phyloP scores from a whole-genome alignment of 108 stramenopile genomes.

The Parmales sp. region DNA sequence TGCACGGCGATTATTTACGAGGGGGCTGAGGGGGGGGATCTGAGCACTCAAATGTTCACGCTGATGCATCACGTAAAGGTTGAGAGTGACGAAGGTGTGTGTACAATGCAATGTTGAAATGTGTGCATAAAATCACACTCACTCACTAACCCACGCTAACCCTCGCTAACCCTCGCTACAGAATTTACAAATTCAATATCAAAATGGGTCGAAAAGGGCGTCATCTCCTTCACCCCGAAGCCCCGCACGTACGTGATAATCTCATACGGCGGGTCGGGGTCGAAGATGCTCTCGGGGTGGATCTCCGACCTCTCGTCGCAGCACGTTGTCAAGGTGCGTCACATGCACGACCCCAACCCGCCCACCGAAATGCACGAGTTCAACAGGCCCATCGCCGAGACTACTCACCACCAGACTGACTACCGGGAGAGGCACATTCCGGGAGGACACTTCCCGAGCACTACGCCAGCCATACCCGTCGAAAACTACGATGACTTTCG shows the following conservation, averaged over 20 bases:
- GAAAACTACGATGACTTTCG: slow-evolving; percentile 18
- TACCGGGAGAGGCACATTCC: slow-evolving; percentile 26
- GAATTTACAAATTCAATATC: background rate
- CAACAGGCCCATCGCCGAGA: slow-evolving; percentile 9
- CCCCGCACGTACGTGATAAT: slow-evolving; percentile 23
- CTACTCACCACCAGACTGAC: slow-evolving; percentile 1
- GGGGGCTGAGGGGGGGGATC: background rate
- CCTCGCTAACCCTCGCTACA: background rate
- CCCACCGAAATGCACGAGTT: slow-evolving; percentile 15
- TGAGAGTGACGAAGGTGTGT: too few species aligned
- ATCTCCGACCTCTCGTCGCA: slow-evolving; percentile 13
- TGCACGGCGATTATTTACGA: background rate
- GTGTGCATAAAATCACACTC: too few species aligned
- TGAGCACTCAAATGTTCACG: background rate
- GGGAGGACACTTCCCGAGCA: background rate
- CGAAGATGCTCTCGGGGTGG: slow-evolving; percentile 32
- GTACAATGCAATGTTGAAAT: too few species aligned
- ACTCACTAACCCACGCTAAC: too few species aligned
- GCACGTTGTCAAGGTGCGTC: slow-evolving; percentile 21
- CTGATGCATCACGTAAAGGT: background rate
- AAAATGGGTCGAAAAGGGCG: background rate
- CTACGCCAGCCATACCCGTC: background rate
- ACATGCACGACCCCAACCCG: slow-evolving; percentile 24
- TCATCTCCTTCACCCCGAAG: too few species aligned
- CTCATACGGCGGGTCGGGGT: slow-evolving; percentile 24